Evolutionary conservation across 2,329 filamentous ascomycete species (phyloP).

Genomic region (Cladobotryum mycophilum): DNA sequence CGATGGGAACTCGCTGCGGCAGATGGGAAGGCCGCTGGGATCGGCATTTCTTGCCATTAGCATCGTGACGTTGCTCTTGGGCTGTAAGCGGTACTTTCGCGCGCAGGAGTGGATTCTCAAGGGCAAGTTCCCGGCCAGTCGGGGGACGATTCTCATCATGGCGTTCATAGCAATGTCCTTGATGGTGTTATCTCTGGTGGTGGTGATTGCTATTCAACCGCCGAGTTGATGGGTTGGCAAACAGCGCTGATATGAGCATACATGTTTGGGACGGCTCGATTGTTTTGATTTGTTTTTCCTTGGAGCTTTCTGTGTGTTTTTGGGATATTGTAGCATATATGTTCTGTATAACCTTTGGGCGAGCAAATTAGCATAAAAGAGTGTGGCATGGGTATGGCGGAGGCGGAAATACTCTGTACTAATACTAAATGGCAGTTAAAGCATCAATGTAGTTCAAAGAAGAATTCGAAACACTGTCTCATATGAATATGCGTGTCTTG

Average conservation of each 20-base stretch:
- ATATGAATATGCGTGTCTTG: neutral
- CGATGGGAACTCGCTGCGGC: conserved; percentile 43
- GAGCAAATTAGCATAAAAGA: too few species aligned
- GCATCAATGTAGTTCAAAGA: too few species aligned
- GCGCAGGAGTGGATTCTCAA: conserved; percentile 72
- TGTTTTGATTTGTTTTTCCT: neutral
- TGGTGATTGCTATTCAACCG: conserved; percentile 52
- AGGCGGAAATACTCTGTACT: neutral
- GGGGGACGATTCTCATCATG: conserved; percentile 67
- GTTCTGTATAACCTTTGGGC: neutral
- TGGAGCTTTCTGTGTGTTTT: neutral
- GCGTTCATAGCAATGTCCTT: conserved; percentile 57
- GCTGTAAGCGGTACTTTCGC: conserved; percentile 73
- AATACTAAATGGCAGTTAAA: neutral
- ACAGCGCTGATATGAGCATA: neutral
- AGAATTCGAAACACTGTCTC: too few species aligned
- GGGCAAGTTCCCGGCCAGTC: conserved; percentile 73
- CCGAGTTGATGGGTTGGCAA: conserved; percentile 3
- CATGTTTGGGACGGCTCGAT: neutral
- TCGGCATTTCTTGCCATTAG: conserved; percentile 71
- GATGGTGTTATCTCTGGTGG: conserved; percentile 54
- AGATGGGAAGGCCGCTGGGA: conserved; percentile 67
- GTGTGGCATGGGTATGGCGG: too few species aligned
- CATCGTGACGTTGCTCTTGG: conserved; percentile 67
- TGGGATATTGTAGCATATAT: neutral